Evolutionary conservation across 768 basidiomycete genomes (phyloP).

Genomic region (Lactifluus subvellereus): DNA sequence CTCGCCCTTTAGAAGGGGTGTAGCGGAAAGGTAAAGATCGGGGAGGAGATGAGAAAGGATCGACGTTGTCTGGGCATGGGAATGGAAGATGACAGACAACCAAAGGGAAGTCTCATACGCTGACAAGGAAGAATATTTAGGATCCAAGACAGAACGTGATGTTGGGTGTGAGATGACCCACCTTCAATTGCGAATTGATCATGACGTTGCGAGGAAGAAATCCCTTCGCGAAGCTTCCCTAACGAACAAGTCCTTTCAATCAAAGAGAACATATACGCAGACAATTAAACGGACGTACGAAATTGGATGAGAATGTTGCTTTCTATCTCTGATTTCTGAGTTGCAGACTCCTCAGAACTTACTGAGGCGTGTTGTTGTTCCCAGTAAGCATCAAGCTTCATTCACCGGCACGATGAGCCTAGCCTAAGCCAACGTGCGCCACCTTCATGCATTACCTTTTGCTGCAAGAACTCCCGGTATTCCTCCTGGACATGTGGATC

Average conservation of each 20-base stretch:
- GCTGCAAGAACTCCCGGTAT: slow-evolving; percentile 57
- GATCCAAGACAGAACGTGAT: background rate
- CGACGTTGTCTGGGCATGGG: slow-evolving; percentile 54
- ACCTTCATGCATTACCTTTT: slow-evolving; percentile 45
- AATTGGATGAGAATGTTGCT: slow-evolving; percentile 71
- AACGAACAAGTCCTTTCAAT: slow-evolving; percentile 1
- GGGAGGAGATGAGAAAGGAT: slow-evolving; percentile 57
- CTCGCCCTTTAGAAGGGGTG: slow-evolving; percentile 23
- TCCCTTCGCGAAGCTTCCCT: slow-evolving; percentile 77
- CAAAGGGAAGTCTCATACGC: slow-evolving; percentile 72
- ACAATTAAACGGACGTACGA: slow-evolving; percentile 39
- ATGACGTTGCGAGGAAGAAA: slow-evolving; percentile 51
- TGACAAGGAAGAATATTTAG: slow-evolving; percentile 28
- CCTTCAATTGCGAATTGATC: slow-evolving; percentile 68
- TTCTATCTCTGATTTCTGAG: slow-evolving; percentile 45
- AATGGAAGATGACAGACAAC: slow-evolving; percentile 57
- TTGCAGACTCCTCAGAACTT: slow-evolving; percentile 13
- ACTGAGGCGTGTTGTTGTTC: slow-evolving; percentile 31
- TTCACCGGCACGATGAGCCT: background rate
- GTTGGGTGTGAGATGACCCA: slow-evolving; percentile 28
- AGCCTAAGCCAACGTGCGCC: background rate
- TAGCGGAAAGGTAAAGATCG: slow-evolving; percentile 36
- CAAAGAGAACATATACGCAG: background rate
- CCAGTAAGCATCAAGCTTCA: slow-evolving; percentile 48
- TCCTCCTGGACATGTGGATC: slow-evolving; percentile 55